A percentile compares a stretch with the other conserved stretches of the same genome.
Conservation (phyloP, 2,329 filamentous ascomycete species). For the Trematosphaeria pertusa region DNA sequence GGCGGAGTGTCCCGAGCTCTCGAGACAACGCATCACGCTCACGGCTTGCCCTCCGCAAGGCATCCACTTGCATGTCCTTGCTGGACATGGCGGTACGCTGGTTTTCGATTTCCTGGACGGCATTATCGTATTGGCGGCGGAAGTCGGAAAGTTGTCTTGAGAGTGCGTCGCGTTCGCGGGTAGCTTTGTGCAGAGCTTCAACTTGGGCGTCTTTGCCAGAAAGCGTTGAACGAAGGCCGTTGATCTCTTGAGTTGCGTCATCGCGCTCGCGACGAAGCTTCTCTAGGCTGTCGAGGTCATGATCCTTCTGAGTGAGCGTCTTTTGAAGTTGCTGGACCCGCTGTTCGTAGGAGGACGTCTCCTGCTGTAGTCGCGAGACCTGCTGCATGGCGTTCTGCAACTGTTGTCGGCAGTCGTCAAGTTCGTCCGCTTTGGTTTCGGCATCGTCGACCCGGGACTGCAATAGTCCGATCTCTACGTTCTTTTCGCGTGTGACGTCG, state of each 20-base stretch:
- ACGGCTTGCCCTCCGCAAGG: constrained; percentile 33
- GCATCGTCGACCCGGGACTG: constrained; percentile 45
- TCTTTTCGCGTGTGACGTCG: constrained; percentile 46
- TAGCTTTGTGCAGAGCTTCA: constrained; percentile 38
- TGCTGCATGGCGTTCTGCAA: constrained; percentile 45
- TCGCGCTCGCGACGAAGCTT: constrained; percentile 40
- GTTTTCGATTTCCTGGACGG: constrained; percentile 23
- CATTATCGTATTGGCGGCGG: constrained; percentile 40
- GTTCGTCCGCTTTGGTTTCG: constrained; percentile 43
- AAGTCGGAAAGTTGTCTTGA: constrained; percentile 38
- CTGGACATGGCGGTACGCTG: constrained; percentile 24
- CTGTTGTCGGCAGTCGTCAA: constrained; percentile 45
- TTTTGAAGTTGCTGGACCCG: constrained; percentile 41
- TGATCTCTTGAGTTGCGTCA: constrained; percentile 41
- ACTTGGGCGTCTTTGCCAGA: constrained; percentile 39
- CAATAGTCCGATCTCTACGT: constrained; percentile 46
- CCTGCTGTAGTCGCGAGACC: constrained; percentile 37
- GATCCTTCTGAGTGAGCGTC: constrained; percentile 37
- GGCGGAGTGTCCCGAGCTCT: constrained; percentile 35
- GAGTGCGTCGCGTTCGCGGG: constrained; percentile 35
- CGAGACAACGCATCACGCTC: constrained; percentile 34
- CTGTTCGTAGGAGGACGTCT: constrained; percentile 38
- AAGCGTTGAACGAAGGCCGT: constrained; percentile 35
- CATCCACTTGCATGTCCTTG: constrained; percentile 41
- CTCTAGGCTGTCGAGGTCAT: constrained; percentile 36